These are phyloP conservation scores for Trichoderma semiorbis DNA, from an alignment of 2,329 filamentous ascomycete species.

Conservation along the genomic window DNA sequence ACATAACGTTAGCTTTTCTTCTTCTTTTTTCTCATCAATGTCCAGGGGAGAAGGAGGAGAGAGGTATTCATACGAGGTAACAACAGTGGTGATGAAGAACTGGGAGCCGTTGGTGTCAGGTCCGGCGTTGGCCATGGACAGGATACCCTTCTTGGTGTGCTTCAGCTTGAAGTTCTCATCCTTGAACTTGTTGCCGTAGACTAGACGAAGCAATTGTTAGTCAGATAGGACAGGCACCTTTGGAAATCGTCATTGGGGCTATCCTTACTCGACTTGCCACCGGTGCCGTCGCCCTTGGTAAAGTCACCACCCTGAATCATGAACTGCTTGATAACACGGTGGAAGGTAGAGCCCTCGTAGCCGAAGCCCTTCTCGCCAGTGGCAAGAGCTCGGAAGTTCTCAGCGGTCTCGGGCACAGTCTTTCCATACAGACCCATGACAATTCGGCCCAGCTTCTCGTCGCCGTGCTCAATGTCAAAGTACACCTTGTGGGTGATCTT, in stretches of 20 bases:
- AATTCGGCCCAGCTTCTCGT: constrained; percentile 68
- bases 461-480: constrained; percentile 79
- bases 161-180: constrained; percentile 96
- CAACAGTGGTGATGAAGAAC: constrained; percentile 85
- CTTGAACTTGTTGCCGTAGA: constrained; percentile 79
- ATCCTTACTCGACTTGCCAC: constrained; percentile 75
- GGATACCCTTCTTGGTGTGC: constrained; percentile 78
- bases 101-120: constrained; percentile 85
- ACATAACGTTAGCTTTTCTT: constrained; percentile 11
- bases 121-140: constrained; percentile 84
- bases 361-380: constrained; percentile 85
- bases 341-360: constrained; percentile 78
- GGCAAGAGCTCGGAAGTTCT: constrained; percentile 76
- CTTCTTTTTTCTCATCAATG: background rate
- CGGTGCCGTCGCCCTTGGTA: constrained; percentile 76
- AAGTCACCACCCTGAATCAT: constrained; percentile 94
- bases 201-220: constrained; percentile 34
- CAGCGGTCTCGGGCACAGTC: constrained; percentile 72
- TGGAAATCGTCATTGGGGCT: background rate
- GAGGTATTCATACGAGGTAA: constrained; percentile 59
- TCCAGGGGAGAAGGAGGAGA: background rate
- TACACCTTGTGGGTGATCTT: constrained; percentile 96
- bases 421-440: constrained; percentile 84
- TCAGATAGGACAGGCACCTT: background rate
- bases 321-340: constrained; percentile 86